Conservation (phyloP, 2,329 filamentous ascomycete species). For the Aspergillus aculeatinus region DNA sequence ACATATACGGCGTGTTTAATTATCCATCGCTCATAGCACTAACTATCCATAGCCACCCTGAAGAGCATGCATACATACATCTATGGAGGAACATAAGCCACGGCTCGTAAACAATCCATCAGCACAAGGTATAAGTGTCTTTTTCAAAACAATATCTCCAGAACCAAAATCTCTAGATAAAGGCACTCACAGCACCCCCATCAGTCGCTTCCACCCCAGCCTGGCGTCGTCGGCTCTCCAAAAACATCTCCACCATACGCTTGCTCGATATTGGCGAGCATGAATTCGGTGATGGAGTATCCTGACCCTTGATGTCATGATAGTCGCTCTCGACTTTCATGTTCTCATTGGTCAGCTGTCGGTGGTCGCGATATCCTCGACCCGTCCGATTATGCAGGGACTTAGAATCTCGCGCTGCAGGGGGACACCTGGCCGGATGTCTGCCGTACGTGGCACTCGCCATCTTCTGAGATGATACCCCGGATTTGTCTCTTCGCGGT, state of each 20-base stretch:
- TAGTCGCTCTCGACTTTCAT: constrained; percentile 18
- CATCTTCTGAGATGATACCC: constrained; percentile 20
- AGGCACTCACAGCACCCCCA: constrained; percentile 23
- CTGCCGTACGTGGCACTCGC: constrained; percentile 24
- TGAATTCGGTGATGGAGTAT: constrained; percentile 22
- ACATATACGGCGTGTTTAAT: too few species aligned
- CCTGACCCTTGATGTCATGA: constrained; percentile 17
- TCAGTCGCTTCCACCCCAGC: constrained; percentile 19
- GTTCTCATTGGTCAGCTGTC: constrained; percentile 33
- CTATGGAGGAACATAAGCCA: too few species aligned
- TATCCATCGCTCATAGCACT: too few species aligned
- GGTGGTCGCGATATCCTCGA: constrained; percentile 22
- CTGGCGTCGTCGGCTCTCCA: constrained; percentile 34
- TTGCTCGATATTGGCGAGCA: constrained; percentile 35
- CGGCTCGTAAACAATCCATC: too few species aligned
- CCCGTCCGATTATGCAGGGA: constrained; percentile 29
- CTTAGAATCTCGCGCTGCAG: constrained; percentile 23
- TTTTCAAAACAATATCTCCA: too few species aligned
- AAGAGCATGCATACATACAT: too few species aligned
- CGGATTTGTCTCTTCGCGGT: constrained; percentile 20
- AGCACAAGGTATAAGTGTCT: too few species aligned
- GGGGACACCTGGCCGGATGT: constrained; percentile 23
- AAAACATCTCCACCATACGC: constrained; percentile 39
- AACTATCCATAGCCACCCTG: too few species aligned
- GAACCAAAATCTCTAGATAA: constrained; percentile 22